These are phyloP conservation scores for Hymenoscyphus infarciens DNA, from an alignment of 2,329 filamentous ascomycete species.

Conservation along the genomic window DNA sequence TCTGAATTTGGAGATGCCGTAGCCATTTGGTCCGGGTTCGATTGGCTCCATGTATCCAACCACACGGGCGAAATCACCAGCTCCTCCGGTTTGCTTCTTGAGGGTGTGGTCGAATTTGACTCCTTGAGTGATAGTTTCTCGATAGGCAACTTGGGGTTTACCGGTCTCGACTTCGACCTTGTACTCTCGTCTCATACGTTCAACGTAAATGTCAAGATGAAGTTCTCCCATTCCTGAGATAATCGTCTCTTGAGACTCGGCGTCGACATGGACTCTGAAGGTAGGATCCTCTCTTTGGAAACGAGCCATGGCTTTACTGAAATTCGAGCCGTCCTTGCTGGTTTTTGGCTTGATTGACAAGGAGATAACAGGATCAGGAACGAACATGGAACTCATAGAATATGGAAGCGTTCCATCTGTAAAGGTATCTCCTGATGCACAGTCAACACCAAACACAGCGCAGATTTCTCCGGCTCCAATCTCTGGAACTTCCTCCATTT, in stretches of 20 bases:
- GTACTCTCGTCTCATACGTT: slow-evolving; percentile 95
- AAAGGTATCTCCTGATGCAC: slow-evolving; percentile 96
- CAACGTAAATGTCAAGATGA: slow-evolving; percentile 94
- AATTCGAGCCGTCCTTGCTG: slow-evolving; percentile 86
- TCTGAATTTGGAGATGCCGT: slow-evolving; percentile 75
- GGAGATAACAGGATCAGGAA: slow-evolving; percentile 96
- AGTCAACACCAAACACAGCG: slow-evolving; percentile 96
- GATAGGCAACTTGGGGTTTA: slow-evolving; percentile 93
- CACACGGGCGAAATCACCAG: slow-evolving; percentile 92
- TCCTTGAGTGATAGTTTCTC: slow-evolving; percentile 80
- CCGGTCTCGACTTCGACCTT: slow-evolving; percentile 94
- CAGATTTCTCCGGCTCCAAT: slow-evolving; percentile 97
- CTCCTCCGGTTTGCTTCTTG: slow-evolving; percentile 92
- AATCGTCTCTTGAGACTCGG: slow-evolving; percentile 92
- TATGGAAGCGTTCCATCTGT: slow-evolving; percentile 91
- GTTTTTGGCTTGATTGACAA: slow-evolving; percentile 96
- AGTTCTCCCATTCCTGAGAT: slow-evolving; percentile 98
- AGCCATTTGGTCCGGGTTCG: slow-evolving; percentile 42
- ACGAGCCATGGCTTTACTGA: slow-evolving; percentile 97
- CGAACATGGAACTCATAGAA: slow-evolving; percentile 97
- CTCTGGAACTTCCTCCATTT: slow-evolving; percentile 95
- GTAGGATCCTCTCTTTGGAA: slow-evolving; percentile 98
- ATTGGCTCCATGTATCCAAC: slow-evolving; percentile 89
- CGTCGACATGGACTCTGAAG: slow-evolving; percentile 89
- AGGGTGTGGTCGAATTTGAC: slow-evolving; percentile 89